phyloP scores from a whole-genome alignment of 306 rosid species.

The Lablab purpureus region DNA sequence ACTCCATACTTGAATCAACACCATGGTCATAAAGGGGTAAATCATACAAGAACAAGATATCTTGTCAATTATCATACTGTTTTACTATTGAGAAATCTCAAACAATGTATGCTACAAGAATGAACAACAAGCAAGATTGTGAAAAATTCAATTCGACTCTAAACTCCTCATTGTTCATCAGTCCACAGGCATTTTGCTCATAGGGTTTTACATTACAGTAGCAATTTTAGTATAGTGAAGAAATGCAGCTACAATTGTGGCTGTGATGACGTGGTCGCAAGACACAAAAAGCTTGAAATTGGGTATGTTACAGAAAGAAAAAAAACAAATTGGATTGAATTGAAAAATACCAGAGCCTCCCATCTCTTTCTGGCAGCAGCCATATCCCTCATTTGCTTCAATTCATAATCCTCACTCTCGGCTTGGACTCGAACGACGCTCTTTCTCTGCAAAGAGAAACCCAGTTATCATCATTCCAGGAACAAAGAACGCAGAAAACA shows the following conservation, averaged over 20 bases:
- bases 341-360: slow-evolving; percentile 90
- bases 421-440: slow-evolving; percentile 59
- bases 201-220: background rate
- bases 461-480: background rate
- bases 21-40: background rate
- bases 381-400: slow-evolving; percentile 94
- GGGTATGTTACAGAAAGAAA: background rate
- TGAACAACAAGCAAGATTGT: background rate
- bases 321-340: background rate
- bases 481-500: slow-evolving; percentile 11
- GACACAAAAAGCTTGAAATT: background rate
- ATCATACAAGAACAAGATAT: background rate
- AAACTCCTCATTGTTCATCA: background rate
- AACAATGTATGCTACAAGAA: slow-evolving; percentile 5
- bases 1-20: background rate
- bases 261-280: too few relatives aligned
- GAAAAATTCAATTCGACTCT: slow-evolving; percentile 36
- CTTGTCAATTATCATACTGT: background rate
- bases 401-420: slow-evolving; percentile 73
- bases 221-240: background rate
- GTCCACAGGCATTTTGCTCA: background rate
- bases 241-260: background rate
- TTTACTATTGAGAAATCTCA: slow-evolving; percentile 9
- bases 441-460: slow-evolving; percentile 50
- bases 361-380: slow-evolving; percentile 96